Conservation (phyloP, 768 basidiomycete species). For the Gyrodon lividus region DNA sequence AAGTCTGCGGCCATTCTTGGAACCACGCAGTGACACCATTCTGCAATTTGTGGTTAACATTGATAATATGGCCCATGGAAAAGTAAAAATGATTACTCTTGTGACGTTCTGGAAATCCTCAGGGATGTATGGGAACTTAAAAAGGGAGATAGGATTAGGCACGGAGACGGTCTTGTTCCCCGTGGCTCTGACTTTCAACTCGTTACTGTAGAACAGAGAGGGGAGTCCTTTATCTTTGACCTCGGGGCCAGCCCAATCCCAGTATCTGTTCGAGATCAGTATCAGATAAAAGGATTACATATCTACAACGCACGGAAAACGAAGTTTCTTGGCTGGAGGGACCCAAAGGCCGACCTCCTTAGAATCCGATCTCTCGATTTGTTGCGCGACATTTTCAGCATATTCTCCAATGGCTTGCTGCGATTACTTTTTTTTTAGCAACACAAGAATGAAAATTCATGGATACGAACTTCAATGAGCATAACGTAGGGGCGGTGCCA, state of each 20-base stretch:
- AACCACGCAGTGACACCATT: conserved; percentile 15
- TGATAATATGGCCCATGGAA: background rate
- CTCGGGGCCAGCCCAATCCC: conserved; percentile 28
- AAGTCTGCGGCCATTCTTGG: conserved; percentile 19
- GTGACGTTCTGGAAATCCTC: conserved; percentile 16
- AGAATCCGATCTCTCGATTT: conserved; percentile 22
- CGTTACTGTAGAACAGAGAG: conserved; percentile 17
- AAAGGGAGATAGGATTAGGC: conserved; percentile 19
- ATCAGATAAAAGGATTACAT: background rate
- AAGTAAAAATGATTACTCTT: background rate
- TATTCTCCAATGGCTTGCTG: conserved; percentile 30
- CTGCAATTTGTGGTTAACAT: background rate
- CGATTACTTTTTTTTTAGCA: background rate
- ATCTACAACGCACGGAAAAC: conserved; percentile 25
- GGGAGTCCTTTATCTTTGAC: conserved; percentile 21
- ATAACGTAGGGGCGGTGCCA: conserved; percentile 30
- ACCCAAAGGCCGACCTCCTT: conserved; percentile 22
- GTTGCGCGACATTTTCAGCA: conserved; percentile 21
- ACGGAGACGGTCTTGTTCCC: conserved; percentile 10
- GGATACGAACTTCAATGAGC: conserved; percentile 22
- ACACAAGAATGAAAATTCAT: no score
- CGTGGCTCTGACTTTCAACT: conserved; percentile 6
- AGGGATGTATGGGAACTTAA: conserved; percentile 16
- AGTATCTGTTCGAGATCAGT: conserved; percentile 19
- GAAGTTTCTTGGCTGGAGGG: conserved; percentile 20